Evolutionary conservation across 139 green algal species (phyloP).

Genomic region (Spirogloea muscicola): DNA sequence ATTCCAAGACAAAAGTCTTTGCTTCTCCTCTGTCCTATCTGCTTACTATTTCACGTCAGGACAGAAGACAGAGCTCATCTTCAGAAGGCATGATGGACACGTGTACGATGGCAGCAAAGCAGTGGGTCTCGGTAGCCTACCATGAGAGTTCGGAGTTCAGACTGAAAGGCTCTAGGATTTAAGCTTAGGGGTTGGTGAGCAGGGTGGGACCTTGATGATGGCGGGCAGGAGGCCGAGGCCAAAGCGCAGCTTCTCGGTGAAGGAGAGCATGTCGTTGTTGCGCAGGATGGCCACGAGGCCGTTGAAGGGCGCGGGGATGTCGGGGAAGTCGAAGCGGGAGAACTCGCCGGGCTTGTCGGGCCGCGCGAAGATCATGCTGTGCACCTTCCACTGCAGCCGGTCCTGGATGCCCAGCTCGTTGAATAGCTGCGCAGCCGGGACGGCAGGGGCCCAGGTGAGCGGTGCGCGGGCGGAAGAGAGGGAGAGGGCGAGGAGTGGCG

Average conservation of each 20-base stretch:
- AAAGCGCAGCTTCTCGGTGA: constrained; percentile 95
- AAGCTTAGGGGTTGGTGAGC: no score
- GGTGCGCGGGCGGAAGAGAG: not conserved
- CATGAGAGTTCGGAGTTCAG: constrained; percentile 16
- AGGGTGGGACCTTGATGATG: constrained; percentile 74
- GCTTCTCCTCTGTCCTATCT: no score
- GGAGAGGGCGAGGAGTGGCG: no score
- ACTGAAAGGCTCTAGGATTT: no score
- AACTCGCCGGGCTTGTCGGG: constrained; percentile 90
- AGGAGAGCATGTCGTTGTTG: constrained; percentile 98
- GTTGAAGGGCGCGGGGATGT: constrained; percentile 87
- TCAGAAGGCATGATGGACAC: no score
- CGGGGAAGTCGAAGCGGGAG: constrained; percentile 94
- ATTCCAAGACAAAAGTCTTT: no score
- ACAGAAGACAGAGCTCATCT: no score
- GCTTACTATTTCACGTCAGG: no score
- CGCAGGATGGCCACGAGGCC: constrained; percentile 53
- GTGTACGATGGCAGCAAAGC: no score
- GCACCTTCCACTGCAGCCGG: constrained; percentile 61
- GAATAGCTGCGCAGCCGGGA: constrained; percentile 55
- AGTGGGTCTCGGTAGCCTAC: no score
- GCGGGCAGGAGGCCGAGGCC: constrained; percentile 87
- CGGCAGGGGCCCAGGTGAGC: not conserved
- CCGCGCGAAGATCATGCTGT: constrained; percentile 64
- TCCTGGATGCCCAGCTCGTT: constrained; percentile 62